Evolutionary conservation across 768 basidiomycete genomes (phyloP).

Genomic region (Paxillus rubicundulus): DNA sequence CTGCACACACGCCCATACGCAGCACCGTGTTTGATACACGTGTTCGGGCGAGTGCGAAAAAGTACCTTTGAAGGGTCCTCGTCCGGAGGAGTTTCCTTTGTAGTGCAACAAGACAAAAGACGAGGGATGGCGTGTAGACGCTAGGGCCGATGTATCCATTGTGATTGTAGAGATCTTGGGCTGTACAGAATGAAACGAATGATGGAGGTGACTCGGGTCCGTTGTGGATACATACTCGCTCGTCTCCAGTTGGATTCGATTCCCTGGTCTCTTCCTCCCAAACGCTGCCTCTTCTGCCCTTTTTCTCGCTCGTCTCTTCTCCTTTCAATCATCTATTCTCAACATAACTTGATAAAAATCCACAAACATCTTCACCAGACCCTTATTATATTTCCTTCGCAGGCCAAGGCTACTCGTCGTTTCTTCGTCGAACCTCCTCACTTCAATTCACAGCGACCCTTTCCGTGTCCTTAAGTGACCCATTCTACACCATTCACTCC

Average conservation of each 20-base stretch:
- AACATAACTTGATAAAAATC: constrained; percentile 7
- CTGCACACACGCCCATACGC: constrained; percentile 78
- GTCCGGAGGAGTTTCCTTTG: constrained; percentile 20
- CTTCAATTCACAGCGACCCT: background rate
- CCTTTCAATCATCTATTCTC: constrained; percentile 11
- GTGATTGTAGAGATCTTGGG: too few relatives aligned
- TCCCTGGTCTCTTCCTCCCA: constrained; percentile 27
- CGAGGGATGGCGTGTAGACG: background rate
- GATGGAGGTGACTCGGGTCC: background rate
- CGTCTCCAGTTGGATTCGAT: background rate
- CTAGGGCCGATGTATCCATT: background rate
- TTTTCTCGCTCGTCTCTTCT: constrained; percentile 24
- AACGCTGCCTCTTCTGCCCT: constrained; percentile 33
- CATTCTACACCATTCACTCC: constrained; percentile 16
- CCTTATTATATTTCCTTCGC: constrained; percentile 20
- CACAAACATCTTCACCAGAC: constrained; percentile 6
- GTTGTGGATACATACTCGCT: background rate
- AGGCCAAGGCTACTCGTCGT: constrained; percentile 5
- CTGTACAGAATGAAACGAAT: too few relatives aligned
- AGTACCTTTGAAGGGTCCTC: constrained; percentile 52
- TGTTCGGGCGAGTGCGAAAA: constrained; percentile 84
- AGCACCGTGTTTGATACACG: constrained; percentile 80
- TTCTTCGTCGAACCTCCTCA: background rate
- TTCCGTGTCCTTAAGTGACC: constrained; percentile 8
- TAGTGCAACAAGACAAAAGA: background rate